phyloP scores from a whole-genome alignment of 345 rosid species.

The Linum lewisii region DNA sequence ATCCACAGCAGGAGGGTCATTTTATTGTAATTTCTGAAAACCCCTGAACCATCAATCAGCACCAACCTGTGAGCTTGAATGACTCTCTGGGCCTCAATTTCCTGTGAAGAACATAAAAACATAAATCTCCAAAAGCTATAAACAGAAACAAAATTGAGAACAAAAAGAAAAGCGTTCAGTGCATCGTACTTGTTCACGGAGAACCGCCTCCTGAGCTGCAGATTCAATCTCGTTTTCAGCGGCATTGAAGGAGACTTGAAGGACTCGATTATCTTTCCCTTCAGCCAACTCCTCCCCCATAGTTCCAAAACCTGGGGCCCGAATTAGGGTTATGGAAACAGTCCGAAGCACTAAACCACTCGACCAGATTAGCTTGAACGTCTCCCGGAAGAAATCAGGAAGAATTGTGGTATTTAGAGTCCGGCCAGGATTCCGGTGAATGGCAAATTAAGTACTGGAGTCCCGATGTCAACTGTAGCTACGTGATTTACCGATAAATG shows the following conservation, averaged over 20 bases:
- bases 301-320: background rate
- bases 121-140: background rate
- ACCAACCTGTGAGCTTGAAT: slow-evolving; percentile 21
- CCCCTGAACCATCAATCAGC: background rate
- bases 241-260: background rate
- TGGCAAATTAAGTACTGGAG: background rate
- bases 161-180: background rate
- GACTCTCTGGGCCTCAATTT: slow-evolving; percentile 23
- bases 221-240: slow-evolving; percentile 13
- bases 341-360: background rate
- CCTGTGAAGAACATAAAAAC: slow-evolving; percentile 8
- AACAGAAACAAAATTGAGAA: background rate
- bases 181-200: slow-evolving; percentile 19
- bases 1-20: background rate
- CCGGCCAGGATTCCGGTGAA: background rate
- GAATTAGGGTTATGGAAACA: background rate
- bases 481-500: no score
- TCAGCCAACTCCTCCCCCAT: slow-evolving; percentile 16
- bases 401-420: no score
- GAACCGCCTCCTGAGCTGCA: slow-evolving; percentile 18
- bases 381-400: background rate
- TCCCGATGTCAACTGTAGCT: no score
- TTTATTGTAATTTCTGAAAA: background rate
- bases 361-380: background rate
- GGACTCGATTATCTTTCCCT: background rate